These are phyloP conservation scores for Amauroascus niger DNA, from an alignment of 2,329 filamentous ascomycete genomes.

Conservation along the genomic window DNA sequence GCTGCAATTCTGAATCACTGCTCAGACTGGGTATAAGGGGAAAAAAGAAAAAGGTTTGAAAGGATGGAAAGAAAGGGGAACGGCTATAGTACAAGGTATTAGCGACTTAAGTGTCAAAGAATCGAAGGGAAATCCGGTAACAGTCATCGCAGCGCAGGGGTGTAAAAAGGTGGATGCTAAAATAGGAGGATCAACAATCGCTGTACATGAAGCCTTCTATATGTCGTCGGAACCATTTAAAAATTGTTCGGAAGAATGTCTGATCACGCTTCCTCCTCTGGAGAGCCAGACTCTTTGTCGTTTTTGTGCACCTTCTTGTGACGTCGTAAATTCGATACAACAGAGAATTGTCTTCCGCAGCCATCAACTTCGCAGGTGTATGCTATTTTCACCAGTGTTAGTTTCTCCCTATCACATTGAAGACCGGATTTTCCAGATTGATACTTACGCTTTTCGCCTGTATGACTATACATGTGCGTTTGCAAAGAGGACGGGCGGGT, in stretches of 20 bases:
- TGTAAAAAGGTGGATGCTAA: neutral
- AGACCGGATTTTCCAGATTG: neutral
- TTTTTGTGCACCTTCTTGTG: conserved; percentile 95
- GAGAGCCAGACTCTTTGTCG: conserved; percentile 33
- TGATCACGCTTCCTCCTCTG: conserved; percentile 35
- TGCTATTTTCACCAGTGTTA: conserved; percentile 45
- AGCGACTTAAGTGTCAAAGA: conserved; percentile 4
- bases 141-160: neutral
- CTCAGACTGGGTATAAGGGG: conserved; percentile 5
- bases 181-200: neutral
- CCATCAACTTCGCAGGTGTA: conserved; percentile 91
- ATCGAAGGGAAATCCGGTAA: neutral
- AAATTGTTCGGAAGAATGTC: conserved; percentile 7
- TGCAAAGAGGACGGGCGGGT: conserved; percentile 88
- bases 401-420: neutral
- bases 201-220: conserved; percentile 6
- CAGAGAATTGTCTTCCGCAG: conserved; percentile 91
- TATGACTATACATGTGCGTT: conserved; percentile 98
- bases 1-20: conserved; percentile 7
- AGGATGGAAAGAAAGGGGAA: conserved; percentile 4
- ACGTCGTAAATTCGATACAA: conserved; percentile 87
- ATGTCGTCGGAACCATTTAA: conserved; percentile 12
- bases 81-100: conserved; percentile 13
- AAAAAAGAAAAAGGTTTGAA: neutral
- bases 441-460: conserved; percentile 88